Percentiles rank a stretch among this genome's conserved stretches.
Conservation (phyloP, 805 yeast genomes). For the Komagataella phaffii region DNA sequence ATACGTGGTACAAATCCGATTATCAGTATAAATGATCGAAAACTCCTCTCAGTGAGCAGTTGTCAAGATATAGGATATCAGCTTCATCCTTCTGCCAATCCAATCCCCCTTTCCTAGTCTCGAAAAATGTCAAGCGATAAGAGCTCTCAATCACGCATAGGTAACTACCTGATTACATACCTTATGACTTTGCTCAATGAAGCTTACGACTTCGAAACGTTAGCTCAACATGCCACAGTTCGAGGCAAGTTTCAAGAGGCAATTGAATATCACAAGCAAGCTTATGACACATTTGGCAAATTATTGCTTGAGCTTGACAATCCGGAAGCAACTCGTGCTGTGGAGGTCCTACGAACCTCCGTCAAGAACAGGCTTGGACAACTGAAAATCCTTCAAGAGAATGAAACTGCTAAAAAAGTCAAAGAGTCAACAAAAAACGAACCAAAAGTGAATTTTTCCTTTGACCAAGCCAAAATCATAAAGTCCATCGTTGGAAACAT, state of each 20-base stretch:
- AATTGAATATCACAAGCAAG: slow-evolving; percentile 20
- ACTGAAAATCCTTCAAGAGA: not conserved
- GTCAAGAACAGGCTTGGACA: not conserved
- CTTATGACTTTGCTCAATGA: slow-evolving; percentile 6
- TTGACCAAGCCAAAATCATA: not conserved
- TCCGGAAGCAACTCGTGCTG: not conserved
- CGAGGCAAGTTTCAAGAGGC: slow-evolving; percentile 29
- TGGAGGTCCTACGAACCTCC: not conserved
- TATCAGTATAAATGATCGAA: not conserved
- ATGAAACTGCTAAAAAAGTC: slow-evolving; percentile 1
- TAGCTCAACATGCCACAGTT: slow-evolving; percentile 35
- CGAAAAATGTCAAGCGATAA: not conserved
- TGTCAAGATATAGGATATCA: not conserved
- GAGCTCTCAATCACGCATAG: not conserved
- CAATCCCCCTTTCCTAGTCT: not conserved
- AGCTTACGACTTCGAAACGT: slow-evolving; percentile 37
- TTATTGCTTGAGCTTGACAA: not conserved
- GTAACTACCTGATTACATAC: not conserved
- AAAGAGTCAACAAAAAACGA: slow-evolving; percentile 4
- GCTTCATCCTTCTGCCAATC: not conserved
- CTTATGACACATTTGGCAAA: slow-evolving; percentile 19
- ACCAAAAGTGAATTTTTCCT: not conserved
- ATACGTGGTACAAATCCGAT: not conserved
- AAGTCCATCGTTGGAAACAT: slow-evolving; percentile 2
- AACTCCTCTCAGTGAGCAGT: not conserved